These are phyloP conservation scores for Chionographis japonica DNA, from an alignment of 106 monocot species.

Conservation along the genomic window DNA sequence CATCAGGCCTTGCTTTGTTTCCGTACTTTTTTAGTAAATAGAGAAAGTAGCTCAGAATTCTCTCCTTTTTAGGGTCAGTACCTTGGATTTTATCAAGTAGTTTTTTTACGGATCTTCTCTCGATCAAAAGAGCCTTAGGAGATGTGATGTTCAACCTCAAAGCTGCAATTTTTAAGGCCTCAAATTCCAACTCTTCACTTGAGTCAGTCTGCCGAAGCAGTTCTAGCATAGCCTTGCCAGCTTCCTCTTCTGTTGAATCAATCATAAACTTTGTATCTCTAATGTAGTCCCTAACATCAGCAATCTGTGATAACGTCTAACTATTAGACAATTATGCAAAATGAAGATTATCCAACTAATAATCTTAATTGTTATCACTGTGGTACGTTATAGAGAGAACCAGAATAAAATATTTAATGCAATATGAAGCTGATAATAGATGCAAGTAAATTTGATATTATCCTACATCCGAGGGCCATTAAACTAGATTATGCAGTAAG, in stretches of 20 bases:
- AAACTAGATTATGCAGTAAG: too few species aligned
- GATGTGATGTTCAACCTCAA: slow-evolving; percentile 57
- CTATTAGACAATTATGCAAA: neutral
- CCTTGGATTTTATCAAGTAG: slow-evolving; percentile 42
- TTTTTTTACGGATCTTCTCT: slow-evolving; percentile 72
- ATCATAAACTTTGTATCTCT: slow-evolving; percentile 58
- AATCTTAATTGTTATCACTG: too few species aligned
- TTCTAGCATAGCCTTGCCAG: slow-evolving; percentile 52
- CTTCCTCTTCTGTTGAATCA: slow-evolving; percentile 61
- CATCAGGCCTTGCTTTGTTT: slow-evolving; percentile 25
- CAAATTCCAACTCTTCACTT: slow-evolving; percentile 51
- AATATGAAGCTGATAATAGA: too few species aligned
- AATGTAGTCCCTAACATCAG: slow-evolving; percentile 36
- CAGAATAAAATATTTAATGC: too few species aligned
- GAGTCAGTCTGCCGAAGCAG: slow-evolving; percentile 43
- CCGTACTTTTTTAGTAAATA: slow-evolving; percentile 67
- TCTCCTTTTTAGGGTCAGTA: slow-evolving; percentile 54
- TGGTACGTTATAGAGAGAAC: too few species aligned
- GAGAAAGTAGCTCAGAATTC: slow-evolving; percentile 46
- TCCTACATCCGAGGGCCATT: too few species aligned
- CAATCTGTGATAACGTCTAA: slow-evolving; percentile 37
- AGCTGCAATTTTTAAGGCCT: slow-evolving; percentile 56
- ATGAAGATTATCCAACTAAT: neutral
- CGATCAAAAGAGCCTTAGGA: slow-evolving; percentile 66
- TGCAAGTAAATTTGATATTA: too few species aligned